phyloP scores from a whole-genome alignment of 192 early-diverging fungal genomes.

The Pecoramyces ruminantium region DNA sequence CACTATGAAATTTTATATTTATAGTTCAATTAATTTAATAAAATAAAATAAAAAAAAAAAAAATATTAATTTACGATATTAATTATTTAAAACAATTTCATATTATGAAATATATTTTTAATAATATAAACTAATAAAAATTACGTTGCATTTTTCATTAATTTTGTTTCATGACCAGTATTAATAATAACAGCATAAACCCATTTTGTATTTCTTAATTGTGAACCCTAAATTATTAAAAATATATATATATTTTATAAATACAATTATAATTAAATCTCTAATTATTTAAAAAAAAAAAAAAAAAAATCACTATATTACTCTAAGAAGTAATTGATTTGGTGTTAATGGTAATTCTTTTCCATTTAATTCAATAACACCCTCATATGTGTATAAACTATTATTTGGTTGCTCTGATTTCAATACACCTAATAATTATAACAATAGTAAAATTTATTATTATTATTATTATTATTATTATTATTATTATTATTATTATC shows the following conservation, averaged over 20 bases:
- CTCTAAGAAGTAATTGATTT: constrained; percentile 73
- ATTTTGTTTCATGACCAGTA: constrained; percentile 94
- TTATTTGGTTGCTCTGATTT: constrained; percentile 89
- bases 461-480: too few species aligned
- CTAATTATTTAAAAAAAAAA: too few species aligned
- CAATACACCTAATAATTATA: background rate
- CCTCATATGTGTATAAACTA: constrained; percentile 90
- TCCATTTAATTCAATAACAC: constrained; percentile 34
- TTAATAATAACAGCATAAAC: constrained; percentile 85
- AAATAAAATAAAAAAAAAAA: too few species aligned
- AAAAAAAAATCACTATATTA: background rate
- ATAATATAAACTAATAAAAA: too few species aligned
- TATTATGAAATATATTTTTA: too few species aligned
- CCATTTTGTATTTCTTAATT: constrained; percentile 87
- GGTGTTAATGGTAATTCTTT: constrained; percentile 77
- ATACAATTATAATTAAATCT: too few species aligned
- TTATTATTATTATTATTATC: too few species aligned
- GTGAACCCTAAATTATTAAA: constrained; percentile 40
- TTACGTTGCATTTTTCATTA: constrained; percentile 83
- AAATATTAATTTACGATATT: too few species aligned
- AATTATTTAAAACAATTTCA: too few species aligned
- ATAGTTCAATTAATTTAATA: too few species aligned
- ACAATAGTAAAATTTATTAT: too few species aligned
- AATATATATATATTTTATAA: background rate
- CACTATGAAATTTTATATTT: constrained; percentile 15